Conservation (phyloP, 441 rosid genomes). For the Eutrema salsugineum region DNA sequence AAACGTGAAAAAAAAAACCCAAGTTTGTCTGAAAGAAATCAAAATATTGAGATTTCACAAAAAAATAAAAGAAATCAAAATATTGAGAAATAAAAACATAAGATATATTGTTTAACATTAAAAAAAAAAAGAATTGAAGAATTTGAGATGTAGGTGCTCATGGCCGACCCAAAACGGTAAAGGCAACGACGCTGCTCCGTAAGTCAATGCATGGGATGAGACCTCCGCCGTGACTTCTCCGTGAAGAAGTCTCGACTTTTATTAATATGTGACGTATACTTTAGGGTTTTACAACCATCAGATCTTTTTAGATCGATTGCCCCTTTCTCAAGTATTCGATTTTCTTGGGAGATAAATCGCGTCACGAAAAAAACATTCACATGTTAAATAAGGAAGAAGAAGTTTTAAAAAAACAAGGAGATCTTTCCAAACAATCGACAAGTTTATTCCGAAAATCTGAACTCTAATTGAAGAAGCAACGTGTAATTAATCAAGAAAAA, state of each 20-base stretch:
- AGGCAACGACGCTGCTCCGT: constrained; percentile 48
- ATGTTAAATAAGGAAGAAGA: constrained; percentile 5
- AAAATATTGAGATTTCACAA: too few species aligned
- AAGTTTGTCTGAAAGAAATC: too few species aligned
- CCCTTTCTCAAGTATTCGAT: neutral
- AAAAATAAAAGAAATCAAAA: too few species aligned
- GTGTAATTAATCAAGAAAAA: too few species aligned
- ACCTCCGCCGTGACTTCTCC: neutral
- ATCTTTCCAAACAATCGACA: neutral
- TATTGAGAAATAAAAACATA: too few species aligned
- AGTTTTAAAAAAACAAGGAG: too few species aligned
- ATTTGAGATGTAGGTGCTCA: constrained; percentile 31
- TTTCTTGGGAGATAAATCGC: neutral
- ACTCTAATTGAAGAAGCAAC: too few species aligned
- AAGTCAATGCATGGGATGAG: constrained; percentile 13
- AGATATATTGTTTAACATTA: too few species aligned
- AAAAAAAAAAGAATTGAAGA: neutral
- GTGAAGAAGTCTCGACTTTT: neutral
- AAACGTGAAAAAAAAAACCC: too few species aligned
- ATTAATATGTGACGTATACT: constrained; percentile 30
- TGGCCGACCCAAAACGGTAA: constrained; percentile 48
- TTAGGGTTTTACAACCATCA: constrained; percentile 9
- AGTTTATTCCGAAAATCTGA: too few species aligned
- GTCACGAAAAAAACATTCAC: neutral
- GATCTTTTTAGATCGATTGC: neutral